These are phyloP conservation scores for Colletotrichum chlorophyti DNA, from an alignment of 2,329 filamentous ascomycete species.

Conservation along the genomic window DNA sequence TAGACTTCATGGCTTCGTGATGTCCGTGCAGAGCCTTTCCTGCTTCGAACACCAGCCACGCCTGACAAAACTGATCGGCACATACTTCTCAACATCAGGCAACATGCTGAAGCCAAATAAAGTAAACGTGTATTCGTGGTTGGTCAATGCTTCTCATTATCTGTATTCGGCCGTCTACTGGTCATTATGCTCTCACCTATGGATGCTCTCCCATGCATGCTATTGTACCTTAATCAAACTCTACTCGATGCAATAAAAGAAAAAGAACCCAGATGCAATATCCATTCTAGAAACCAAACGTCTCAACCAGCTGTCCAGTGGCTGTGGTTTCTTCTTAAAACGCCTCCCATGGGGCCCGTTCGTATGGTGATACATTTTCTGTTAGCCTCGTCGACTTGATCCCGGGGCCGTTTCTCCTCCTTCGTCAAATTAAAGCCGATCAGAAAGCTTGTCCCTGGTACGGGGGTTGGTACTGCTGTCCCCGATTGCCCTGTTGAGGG, in stretches of 20 bases:
- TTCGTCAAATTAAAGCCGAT: neutral
- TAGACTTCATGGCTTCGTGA: neutral
- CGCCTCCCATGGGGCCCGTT: slow-evolving; percentile 10
- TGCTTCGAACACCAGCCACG: neutral
- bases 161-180: slow-evolving; percentile 17
- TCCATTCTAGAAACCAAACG: slow-evolving; percentile 14
- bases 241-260: slow-evolving; percentile 16
- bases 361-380: neutral
- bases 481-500: slow-evolving; percentile 19
- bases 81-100: neutral
- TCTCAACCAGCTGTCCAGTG: slow-evolving; percentile 7
- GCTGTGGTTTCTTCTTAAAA: slow-evolving; percentile 3
- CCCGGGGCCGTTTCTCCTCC: no score
- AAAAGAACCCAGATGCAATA: slow-evolving; percentile 8
- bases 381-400: no score
- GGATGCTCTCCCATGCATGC: slow-evolving; percentile 4
- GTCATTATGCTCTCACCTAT: slow-evolving; percentile 9
- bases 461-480: slow-evolving; percentile 28
- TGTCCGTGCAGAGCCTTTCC: neutral
- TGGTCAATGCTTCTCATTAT: neutral
- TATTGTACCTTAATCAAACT: slow-evolving; percentile 8
- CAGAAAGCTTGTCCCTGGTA: slow-evolving; percentile 43
- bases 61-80: neutral
- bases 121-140: neutral
- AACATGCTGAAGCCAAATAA: neutral